A percentile compares a stretch with the other conserved stretches of the same genome.
Conservation (phyloP, 768 basidiomycete species). For the Podaxis sp. region DNA sequence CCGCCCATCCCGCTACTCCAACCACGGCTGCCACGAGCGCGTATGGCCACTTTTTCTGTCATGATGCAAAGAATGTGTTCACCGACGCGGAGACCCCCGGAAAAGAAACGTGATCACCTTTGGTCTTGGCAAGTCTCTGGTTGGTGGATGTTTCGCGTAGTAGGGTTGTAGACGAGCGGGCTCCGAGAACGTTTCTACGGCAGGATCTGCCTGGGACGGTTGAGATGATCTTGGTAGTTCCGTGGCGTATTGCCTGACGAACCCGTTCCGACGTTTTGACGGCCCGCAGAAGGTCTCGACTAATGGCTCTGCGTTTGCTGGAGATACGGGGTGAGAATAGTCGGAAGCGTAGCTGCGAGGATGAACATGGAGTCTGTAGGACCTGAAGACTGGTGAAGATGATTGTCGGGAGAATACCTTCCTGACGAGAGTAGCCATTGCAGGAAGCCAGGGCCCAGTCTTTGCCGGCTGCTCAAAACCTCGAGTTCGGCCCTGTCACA, state of each 20-base stretch:
- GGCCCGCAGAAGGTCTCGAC: conserved; percentile 11
- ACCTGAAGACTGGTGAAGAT: background rate
- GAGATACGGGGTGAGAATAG: background rate
- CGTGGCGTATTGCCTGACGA: conserved; percentile 17
- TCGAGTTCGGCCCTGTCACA: conserved; percentile 2
- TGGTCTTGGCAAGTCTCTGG: conserved; percentile 32
- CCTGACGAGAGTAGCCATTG: conserved; percentile 7
- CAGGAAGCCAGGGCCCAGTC: background rate
- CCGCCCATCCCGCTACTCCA: conserved; percentile 63
- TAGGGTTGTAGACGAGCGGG: conserved; percentile 13
- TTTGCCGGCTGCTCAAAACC: background rate
- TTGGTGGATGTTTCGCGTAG: conserved; percentile 18
- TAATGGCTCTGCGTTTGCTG: background rate
- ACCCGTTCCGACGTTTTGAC: conserved; percentile 1
- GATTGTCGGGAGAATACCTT: background rate
- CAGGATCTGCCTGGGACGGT: conserved; percentile 21
- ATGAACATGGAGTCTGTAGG: background rate
- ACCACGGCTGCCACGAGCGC: conserved; percentile 45
- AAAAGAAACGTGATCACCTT: conserved; percentile 24
- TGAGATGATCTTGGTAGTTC: too few relatives aligned
- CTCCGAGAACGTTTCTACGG: conserved; percentile 19
- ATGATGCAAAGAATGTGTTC: background rate
- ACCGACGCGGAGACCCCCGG: background rate
- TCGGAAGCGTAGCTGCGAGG: conserved; percentile 2
- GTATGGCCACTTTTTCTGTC: conserved; percentile 56